Percentiles rank a stretch among this genome's conserved stretches.
Evolutionary conservation across 2,329 filamentous ascomycete species (phyloP).

Genomic region (Pseudogymnoascus sp.): DNA sequence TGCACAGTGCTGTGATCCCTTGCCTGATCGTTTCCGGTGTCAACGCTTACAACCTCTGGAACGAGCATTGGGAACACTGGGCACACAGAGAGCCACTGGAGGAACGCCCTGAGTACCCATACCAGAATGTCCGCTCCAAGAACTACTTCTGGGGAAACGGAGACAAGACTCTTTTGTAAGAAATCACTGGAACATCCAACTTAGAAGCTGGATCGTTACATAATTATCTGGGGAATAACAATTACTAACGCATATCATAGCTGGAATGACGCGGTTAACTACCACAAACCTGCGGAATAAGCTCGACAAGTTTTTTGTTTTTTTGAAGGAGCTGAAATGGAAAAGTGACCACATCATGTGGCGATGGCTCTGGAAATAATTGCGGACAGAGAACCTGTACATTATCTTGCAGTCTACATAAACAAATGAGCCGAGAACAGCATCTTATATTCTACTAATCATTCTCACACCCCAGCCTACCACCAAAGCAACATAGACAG

Average conservation of each 20-base stretch:
- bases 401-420: conserved; percentile 8
- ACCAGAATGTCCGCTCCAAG: conserved; percentile 96
- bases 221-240: neutral
- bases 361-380: conserved; percentile 5
- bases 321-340: conserved; percentile 4
- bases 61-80: conserved; percentile 96
- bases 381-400: conserved; percentile 5
- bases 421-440: neutral
- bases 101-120: conserved; percentile 88
- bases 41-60: conserved; percentile 90
- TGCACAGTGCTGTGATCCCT: conserved; percentile 63
- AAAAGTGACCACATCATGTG: conserved; percentile 1
- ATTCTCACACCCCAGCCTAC: no score
- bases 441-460: neutral
- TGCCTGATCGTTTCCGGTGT: conserved; percentile 59
- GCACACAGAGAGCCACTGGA: conserved; percentile 75
- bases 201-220: neutral
- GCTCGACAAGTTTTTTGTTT: conserved; percentile 10
- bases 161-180: conserved; percentile 77
- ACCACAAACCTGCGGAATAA: conserved; percentile 77
- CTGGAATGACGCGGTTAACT: conserved; percentile 95
- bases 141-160: conserved; percentile 94
- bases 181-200: conserved; percentile 19
- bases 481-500: no score
- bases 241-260: conserved; percentile 34